Evolutionary conservation across 1,284 basidiomycete species (phyloP).

Genomic region (Austroboletus niveus): DNA sequence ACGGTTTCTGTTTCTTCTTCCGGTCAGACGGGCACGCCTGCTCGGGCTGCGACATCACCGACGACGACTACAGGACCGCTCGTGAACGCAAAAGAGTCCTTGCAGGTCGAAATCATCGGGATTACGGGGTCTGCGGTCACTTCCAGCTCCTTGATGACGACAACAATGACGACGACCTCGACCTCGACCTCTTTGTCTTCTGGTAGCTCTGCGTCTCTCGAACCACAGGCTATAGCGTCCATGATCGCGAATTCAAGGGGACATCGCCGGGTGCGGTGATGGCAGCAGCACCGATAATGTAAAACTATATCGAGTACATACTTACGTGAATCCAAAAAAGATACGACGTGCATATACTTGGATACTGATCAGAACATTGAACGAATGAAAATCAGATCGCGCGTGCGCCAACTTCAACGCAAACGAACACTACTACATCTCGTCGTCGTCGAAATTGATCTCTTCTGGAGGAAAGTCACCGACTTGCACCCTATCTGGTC

Average conservation of each 20-base stretch:
- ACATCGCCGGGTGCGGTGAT: background rate
- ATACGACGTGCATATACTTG: too few relatives aligned
- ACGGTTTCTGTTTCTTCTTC: constrained; percentile 4
- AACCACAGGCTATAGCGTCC: constrained; percentile 25
- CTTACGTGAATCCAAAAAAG: too few relatives aligned
- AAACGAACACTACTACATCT: constrained; percentile 51
- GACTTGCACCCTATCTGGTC: constrained; percentile 77
- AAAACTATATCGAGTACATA: too few relatives aligned
- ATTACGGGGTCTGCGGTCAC: constrained; percentile 4
- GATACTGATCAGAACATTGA: too few relatives aligned
- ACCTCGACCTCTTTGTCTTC: too few relatives aligned
- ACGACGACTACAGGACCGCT: constrained; percentile 1
- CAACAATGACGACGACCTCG: constrained; percentile 15
- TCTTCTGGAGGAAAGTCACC: constrained; percentile 89
- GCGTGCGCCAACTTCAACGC: too few relatives aligned
- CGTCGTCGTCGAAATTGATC: constrained; percentile 69
- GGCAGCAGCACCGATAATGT: background rate
- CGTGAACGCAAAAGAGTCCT: constrained; percentile 9
- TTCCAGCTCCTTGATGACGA: constrained; percentile 14
- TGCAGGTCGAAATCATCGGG: constrained; percentile 25
- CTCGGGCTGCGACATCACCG: constrained; percentile 12
- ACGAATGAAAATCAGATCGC: too few relatives aligned
- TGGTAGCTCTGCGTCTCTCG: constrained; percentile 10
- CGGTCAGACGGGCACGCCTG: constrained; percentile 4
- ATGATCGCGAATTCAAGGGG: constrained; percentile 18